Evolutionary conservation across 352 stramenopile species (phyloP), one percentile per base, ranked within the genome.

Genomic region (Globisporangium nunn): DNA sequence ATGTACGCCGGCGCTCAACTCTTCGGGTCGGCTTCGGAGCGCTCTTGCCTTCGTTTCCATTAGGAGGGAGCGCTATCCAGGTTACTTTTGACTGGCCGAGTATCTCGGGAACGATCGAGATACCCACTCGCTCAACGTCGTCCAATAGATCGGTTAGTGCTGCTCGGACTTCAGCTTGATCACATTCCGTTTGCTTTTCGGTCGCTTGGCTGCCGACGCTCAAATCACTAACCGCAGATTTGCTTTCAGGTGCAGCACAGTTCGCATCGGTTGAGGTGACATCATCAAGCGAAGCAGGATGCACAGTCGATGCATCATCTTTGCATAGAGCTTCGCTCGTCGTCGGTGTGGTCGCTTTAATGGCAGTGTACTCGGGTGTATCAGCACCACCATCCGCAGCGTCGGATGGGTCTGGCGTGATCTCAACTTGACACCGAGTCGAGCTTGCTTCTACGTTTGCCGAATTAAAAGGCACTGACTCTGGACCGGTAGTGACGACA

Each of bases 1-100:
- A 82, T 3, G 50, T 58, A 0, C 72, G 68, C 11, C 72, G 56
- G 18, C 61, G 71, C 30, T 54, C 67, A 1, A 63, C 73, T 70
- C n/a, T 48, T 54, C 39, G 41, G 35, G 59, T 41, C 28, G 59
- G 11, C 23, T 43, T 44, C 15, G 45, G 18, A 2, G 50, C 14
- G 2, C 14, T 28, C 0, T 51, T 28, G 18, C 15, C 30, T 15
- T 11, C 18, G n/a, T 39, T 40, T 11, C 6, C 39, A 1, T 54
- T 33, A 3, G 33, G 46, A 3, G 35, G 43, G 28, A 63, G 37
- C 23, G 45, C 28, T 1, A 23, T 23, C 58, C 58, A 63, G 14
- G 51, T 54, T 37, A 64, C 51, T 43, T 46, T 41, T 4, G 33
- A 28, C 7, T 11, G 12, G 43, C 43, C 29, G 4, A 17, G 4